Conservation (phyloP, 164 flowering plant genomes). For the Stephania japonica region DNA sequence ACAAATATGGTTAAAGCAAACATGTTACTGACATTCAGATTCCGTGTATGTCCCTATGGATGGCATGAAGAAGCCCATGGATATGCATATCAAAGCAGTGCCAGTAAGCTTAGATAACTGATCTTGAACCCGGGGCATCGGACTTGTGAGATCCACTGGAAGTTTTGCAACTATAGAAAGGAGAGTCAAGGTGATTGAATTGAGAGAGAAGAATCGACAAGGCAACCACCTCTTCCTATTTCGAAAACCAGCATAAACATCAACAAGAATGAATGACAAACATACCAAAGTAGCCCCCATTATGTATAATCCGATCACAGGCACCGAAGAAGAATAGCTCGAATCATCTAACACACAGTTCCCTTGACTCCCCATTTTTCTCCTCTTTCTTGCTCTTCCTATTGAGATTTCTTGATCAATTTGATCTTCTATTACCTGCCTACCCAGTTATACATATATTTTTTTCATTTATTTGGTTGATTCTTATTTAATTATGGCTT, state of each 20-base stretch:
- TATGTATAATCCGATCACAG: not conserved
- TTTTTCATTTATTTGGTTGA: too few species aligned
- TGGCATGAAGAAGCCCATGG: slow-evolving; percentile 4
- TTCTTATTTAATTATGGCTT: too few species aligned
- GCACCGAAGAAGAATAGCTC: too few species aligned
- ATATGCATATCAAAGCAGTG: slow-evolving; percentile 3
- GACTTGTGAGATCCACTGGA: slow-evolving; percentile 6
- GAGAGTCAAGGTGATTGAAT: slow-evolving; percentile 2
- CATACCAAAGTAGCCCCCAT: not conserved
- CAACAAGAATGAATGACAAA: not conserved
- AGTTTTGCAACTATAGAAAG: not conserved
- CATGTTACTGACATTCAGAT: slow-evolving; percentile 10
- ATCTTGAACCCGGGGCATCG: slow-evolving; percentile 10
- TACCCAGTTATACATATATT: too few species aligned
- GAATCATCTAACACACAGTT: too few species aligned
- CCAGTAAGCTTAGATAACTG: slow-evolving; percentile 13
- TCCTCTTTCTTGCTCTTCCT: too few species aligned
- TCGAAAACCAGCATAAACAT: not conserved
- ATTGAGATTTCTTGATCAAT: too few species aligned
- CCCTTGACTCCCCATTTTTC: too few species aligned
- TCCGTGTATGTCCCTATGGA: not conserved
- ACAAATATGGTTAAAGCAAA: slow-evolving; percentile 7
- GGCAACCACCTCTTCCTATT: slow-evolving; percentile 7
- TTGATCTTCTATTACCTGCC: too few species aligned
- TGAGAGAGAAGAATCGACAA: slow-evolving; percentile 10